These are phyloP conservation scores for Hsuehochloa calcarea DNA, from an alignment of 176 grass and related monocot species.

Conservation along the genomic window DNA sequence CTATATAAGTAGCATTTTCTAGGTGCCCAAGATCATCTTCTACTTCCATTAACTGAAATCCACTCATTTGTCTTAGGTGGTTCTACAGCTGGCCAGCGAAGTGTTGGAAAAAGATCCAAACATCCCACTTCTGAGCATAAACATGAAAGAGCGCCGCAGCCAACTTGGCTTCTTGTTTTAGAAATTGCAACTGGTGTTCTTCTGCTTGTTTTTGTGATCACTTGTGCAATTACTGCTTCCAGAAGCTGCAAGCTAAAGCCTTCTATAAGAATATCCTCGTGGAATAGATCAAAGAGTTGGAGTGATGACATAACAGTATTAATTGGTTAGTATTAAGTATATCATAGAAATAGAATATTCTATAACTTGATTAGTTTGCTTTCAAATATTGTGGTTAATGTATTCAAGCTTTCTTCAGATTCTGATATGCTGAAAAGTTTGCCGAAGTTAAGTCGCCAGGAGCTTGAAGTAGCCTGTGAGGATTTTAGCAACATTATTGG, in stretches of 20 bases:
- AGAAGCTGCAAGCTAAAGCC: conserved; percentile 72
- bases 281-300: conserved; percentile 67
- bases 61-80: conserved; percentile 46
- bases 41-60: conserved; percentile 22
- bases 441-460: conserved; percentile 63
- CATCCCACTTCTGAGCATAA: conserved; percentile 41
- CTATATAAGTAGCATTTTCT: neutral
- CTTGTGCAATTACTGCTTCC: conserved; percentile 60
- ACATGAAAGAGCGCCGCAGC: conserved; percentile 53
- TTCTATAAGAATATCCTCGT: conserved; percentile 62
- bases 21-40: neutral
- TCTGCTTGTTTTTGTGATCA: conserved; percentile 64
- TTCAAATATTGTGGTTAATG: neutral
- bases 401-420: conserved; percentile 46
- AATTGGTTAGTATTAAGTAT: conserved; percentile 47
- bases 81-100: conserved; percentile 47
- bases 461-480: conserved; percentile 94
- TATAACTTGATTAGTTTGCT: neutral
- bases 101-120: conserved; percentile 38
- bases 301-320: conserved; percentile 70
- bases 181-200: conserved; percentile 89
- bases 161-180: conserved; percentile 85
- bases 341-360: neutral
- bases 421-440: conserved; percentile 81
- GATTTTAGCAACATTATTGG: conserved; percentile 99